phyloP scores from a whole-genome alignment of 257 asterid species.

The Lithospermum erythrorhizon region DNA sequence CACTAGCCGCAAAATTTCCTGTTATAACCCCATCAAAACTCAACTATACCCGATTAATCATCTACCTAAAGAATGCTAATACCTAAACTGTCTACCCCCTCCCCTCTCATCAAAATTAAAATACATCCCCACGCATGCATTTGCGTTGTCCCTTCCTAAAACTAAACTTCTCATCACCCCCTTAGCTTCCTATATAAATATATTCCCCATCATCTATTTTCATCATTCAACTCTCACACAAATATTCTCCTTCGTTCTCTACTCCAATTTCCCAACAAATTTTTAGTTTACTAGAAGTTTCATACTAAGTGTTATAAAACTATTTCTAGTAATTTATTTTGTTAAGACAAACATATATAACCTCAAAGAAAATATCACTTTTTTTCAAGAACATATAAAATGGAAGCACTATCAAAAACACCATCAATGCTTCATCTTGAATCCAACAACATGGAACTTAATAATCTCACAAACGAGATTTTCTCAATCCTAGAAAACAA shows the following conservation, averaged over 20 bases:
- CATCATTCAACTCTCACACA: background rate
- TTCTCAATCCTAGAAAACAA: constrained; percentile 83
- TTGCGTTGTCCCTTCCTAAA: background rate
- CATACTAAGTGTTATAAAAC: background rate
- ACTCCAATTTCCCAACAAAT: too few relatives aligned
- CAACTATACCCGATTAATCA: background rate
- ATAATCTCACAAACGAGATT: constrained; percentile 50
- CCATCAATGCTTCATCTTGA: constrained; percentile 24
- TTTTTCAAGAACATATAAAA: background rate
- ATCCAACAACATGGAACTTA: constrained; percentile 21
- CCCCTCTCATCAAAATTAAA: background rate
- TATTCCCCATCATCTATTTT: constrained; percentile 1
- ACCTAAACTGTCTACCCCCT: background rate
- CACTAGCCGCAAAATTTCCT: constrained; percentile 16
- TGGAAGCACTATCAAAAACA: constrained; percentile 22
- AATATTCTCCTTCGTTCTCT: too few relatives aligned
- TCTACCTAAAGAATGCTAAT: constrained; percentile 9
- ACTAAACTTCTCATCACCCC: background rate
- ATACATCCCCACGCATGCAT: constrained; percentile 16
- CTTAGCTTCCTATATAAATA: background rate
- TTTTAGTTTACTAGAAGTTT: too few relatives aligned
- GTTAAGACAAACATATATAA: background rate
- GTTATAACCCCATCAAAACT: constrained; percentile 4
- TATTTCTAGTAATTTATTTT: too few relatives aligned
- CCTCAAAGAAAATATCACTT: background rate